Base-by-base conservation (phyloP, 345 rosid genomes). In the Cardamine chenopodiifolia region DNA sequence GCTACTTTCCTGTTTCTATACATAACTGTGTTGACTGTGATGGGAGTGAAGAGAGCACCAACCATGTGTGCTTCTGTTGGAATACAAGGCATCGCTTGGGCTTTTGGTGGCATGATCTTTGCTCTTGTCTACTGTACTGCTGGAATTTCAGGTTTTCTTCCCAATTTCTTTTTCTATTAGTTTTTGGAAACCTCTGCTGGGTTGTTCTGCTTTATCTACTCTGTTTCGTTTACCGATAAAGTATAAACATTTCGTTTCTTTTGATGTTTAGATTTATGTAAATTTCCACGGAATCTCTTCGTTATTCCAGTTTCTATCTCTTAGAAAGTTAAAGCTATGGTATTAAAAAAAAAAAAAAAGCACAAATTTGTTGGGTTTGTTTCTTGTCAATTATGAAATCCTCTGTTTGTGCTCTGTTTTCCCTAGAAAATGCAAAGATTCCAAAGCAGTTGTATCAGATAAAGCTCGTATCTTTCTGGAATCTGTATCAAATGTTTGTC, bases 31-130 rank as follows among this genome's bases (percentile, higher is more conserved):
- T 22, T 81, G 76, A 81, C 82, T 1, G 84, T 78, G 0, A 81
- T 81, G 84, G 84, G 84, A 47, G 79, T 81, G 0, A 81, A 63
- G 22, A 77, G 77, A 50, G 68, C 77, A 14, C 72, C 78, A 3
- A 70, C 19, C 62, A 78, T 64, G 80, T 81, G 82, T 71, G 80
- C 84, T 17, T 70, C 82, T 40, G 84, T 81, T 39, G 82, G 84
- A 37, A 78, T 81, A 22, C 84, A 81, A 68, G 84, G 84, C 32
- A 75, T 78, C 22, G 84, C 84, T 66, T 82, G 84, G 84, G 78
- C 84, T 48, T 82, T 82, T 63, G 84, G 84, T 75, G 84, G 84
- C 49, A 81, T 81, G 84, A 81, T 81, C 82, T 81, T 81, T 23
- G 81, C 84, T 61, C 84, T 81, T 26, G 81, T 81, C 67, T 81